These are phyloP conservation scores for Lichenothelia convexa DNA, from an alignment of 495 filamentous ascomycete genomes.

Conservation along the genomic window DNA sequence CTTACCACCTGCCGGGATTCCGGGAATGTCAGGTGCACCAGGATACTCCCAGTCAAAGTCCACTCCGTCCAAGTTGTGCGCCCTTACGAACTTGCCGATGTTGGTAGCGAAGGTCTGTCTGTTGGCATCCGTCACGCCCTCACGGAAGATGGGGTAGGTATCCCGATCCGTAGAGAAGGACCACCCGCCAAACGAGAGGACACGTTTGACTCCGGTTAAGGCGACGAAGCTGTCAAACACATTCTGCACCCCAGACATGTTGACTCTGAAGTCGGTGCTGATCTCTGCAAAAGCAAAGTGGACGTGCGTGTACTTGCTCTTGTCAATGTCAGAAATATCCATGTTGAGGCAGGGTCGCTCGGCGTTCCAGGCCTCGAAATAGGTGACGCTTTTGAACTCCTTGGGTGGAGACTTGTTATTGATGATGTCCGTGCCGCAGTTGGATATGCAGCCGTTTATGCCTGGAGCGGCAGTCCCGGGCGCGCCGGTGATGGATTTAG, in stretches of 20 bases:
- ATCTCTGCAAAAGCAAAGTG: slow-evolving; percentile 28
- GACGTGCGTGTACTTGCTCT: slow-evolving; percentile 26
- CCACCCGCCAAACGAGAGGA: slow-evolving; percentile 34
- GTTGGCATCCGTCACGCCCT: slow-evolving; percentile 20
- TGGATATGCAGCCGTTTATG: no score
- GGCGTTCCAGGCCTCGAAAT: slow-evolving; percentile 5
- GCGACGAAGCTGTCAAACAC: slow-evolving; percentile 11
- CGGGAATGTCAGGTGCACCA: slow-evolving; percentile 22
- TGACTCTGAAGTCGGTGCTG: slow-evolving; percentile 13
- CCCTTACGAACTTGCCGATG: slow-evolving; percentile 19
- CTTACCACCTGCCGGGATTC: slow-evolving; percentile 14
- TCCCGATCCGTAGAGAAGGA: slow-evolving; percentile 20
- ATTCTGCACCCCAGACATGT: slow-evolving; percentile 11
- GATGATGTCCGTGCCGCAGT: slow-evolving; percentile 27
- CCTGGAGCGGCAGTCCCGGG: no score
- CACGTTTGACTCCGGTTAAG: slow-evolving; percentile 12
- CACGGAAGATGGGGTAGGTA: slow-evolving; percentile 23
- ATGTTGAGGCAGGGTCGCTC: slow-evolving; percentile 5
- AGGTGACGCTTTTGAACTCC: slow-evolving; percentile 3
- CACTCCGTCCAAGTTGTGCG: slow-evolving; percentile 21
- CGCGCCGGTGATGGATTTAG: no score
- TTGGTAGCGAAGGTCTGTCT: slow-evolving; percentile 21
- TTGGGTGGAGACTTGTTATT: slow-evolving; percentile 5
- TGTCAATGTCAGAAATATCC: slow-evolving; percentile 5
- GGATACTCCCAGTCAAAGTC: slow-evolving; percentile 29